Conservation (phyloP, 2,329 filamentous ascomycete species). For the Verticillium isaacii region DNA sequence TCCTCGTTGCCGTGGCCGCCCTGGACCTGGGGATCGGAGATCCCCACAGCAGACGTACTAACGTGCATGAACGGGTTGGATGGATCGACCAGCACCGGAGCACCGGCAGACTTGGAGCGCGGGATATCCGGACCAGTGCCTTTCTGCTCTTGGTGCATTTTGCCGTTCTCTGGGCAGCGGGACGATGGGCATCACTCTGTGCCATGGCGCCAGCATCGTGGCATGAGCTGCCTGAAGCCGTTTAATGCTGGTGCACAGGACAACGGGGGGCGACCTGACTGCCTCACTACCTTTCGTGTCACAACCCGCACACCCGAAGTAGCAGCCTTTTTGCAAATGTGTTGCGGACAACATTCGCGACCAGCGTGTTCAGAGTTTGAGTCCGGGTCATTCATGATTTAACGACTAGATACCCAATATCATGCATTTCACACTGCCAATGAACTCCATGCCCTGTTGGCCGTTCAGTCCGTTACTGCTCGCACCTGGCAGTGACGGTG, state of each 20-base stretch:
- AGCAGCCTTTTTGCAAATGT: neutral
- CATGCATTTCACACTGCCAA: neutral
- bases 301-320: too few relatives aligned
- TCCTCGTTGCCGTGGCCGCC: slow-evolving; percentile 63
- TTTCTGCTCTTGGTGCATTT: slow-evolving; percentile 28
- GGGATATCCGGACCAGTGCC: slow-evolving; percentile 24
- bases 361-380: neutral
- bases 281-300: too few relatives aligned
- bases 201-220: slow-evolving; percentile 8
- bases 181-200: slow-evolving; percentile 28
- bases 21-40: slow-evolving; percentile 52
- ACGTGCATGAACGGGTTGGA: neutral
- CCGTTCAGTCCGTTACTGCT: too few relatives aligned
- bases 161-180: slow-evolving; percentile 26
- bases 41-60: neutral
- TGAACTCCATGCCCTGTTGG: too few relatives aligned
- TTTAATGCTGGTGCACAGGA: neutral
- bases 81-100: neutral
- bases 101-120: slow-evolving; percentile 13
- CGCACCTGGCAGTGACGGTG: too few relatives aligned
- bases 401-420: neutral
- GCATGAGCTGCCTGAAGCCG: neutral
- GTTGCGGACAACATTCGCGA: neutral
- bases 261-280: too few relatives aligned
- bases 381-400: neutral